Evolutionary conservation across 345 rosid species (phyloP).

Genomic region (Euphorbia pulcherrima): DNA sequence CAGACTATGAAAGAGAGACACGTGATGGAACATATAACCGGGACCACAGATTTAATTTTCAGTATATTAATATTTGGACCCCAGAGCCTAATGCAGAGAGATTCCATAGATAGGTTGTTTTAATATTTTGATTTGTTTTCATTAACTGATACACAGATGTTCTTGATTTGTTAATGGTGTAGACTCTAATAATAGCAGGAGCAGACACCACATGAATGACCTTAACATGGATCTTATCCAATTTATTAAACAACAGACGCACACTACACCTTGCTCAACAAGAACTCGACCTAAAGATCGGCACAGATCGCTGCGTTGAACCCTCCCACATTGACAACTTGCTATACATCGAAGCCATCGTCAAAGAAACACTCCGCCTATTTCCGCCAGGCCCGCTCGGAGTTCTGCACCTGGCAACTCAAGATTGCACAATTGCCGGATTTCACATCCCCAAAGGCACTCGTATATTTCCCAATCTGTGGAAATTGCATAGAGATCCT

Average conservation of each 20-base stretch:
- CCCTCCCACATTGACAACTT: slow-evolving; percentile 39
- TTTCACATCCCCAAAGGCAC: slow-evolving; percentile 20
- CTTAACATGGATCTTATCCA: slow-evolving; percentile 41
- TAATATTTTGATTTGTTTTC: no score
- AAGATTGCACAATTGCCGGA: slow-evolving; percentile 7
- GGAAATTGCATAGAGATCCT: slow-evolving; percentile 29
- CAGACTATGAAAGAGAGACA: no score
- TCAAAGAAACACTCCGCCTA: slow-evolving; percentile 23
- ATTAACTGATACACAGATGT: neutral
- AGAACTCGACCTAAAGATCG: slow-evolving; percentile 31
- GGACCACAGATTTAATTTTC: no score
- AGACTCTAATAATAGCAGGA: slow-evolving; percentile 54
- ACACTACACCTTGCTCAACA: slow-evolving; percentile 34
- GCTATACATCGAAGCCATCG: slow-evolving; percentile 26
- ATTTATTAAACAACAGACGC: slow-evolving; percentile 34
- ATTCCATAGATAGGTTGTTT: no score
- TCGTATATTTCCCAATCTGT: slow-evolving; percentile 16
- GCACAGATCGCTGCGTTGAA: slow-evolving; percentile 32
- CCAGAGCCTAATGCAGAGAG: no score
- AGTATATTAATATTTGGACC: no score
- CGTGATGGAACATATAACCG: no score
- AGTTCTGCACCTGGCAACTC: slow-evolving; percentile 15
- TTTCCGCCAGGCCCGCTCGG: slow-evolving; percentile 23
- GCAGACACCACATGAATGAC: slow-evolving; percentile 38
- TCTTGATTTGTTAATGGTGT: neutral